phyloP scores from a whole-genome alignment of 2,329 filamentous ascomycete species.

The Rhinocladiella similis region DNA sequence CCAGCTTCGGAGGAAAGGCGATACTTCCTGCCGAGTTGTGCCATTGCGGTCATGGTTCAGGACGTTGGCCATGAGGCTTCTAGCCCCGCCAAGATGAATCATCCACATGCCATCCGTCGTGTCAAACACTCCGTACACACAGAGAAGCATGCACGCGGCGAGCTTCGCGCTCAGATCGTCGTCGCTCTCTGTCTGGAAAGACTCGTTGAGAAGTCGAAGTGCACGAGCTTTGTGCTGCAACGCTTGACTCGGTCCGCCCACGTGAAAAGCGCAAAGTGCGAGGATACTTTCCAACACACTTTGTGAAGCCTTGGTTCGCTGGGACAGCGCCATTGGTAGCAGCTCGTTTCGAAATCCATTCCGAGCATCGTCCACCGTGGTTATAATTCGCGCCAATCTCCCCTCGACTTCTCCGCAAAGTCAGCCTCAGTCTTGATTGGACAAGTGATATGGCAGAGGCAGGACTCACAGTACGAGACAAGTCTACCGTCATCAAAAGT shows the following conservation, averaged over 20 bases:
- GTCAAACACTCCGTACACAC: slow-evolving; percentile 7
- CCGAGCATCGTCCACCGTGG: slow-evolving; percentile 6
- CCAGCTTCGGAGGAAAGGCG: slow-evolving; percentile 5
- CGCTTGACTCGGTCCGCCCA: not conserved
- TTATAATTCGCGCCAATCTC: slow-evolving; percentile 1
- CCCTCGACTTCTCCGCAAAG: not conserved
- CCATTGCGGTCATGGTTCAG: not conserved
- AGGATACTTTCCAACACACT: not conserved
- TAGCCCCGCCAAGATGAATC: slow-evolving; percentile 1
- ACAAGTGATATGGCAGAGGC: not conserved
- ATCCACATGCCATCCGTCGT: slow-evolving; percentile 2
- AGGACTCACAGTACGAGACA: slow-evolving; percentile 1
- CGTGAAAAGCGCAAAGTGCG: slow-evolving; percentile 1
- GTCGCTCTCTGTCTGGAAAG: not conserved
- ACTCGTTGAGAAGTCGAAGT: not conserved
- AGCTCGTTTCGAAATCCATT: slow-evolving; percentile 8
- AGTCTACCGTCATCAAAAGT: not conserved
- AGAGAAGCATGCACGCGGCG: slow-evolving; percentile 4
- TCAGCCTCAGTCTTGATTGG: not conserved
- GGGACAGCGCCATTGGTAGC: slow-evolving; percentile 2
- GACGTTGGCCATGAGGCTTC: not conserved
- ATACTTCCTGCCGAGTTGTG: not conserved
- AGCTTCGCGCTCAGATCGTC: not conserved
- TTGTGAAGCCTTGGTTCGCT: not conserved
- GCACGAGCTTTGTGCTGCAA: slow-evolving; percentile 2